Evolutionary conservation across 768 basidiomycete genomes (phyloP).

Genomic region (Dacryopinax spathularia): DNA sequence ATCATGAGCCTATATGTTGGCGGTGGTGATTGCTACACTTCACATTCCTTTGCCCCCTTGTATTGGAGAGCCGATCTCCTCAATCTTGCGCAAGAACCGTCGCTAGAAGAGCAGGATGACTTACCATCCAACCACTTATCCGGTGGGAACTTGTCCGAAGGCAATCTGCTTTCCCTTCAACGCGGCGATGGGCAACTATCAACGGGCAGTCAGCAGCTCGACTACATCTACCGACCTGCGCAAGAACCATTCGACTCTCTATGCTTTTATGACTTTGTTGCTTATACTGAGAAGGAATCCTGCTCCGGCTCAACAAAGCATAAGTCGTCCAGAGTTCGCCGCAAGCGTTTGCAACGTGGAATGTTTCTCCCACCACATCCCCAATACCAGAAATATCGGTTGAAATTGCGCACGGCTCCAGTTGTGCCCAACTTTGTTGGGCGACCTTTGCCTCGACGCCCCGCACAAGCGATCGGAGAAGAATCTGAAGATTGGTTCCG

Average conservation of each 20-base stretch:
- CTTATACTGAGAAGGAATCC: constrained; percentile 12
- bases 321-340: constrained; percentile 5
- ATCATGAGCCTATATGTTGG: constrained; percentile 21
- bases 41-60: constrained; percentile 10
- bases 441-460: constrained; percentile 22
- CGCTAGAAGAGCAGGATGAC: not conserved
- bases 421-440: constrained; percentile 27
- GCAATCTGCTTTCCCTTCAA: too few species aligned
- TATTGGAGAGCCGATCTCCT: constrained; percentile 1
- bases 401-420: constrained; percentile 5
- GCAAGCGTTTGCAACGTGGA: not conserved
- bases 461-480: constrained; percentile 17
- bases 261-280: constrained; percentile 23
- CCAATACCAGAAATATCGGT: constrained; percentile 14
- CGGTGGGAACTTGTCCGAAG: too few species aligned
- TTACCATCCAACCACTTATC: not conserved
- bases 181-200: constrained; percentile 1
- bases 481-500: constrained; percentile 19
- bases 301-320: constrained; percentile 2
- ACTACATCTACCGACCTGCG: constrained; percentile 17
- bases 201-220: constrained; percentile 14
- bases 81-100: too few species aligned
- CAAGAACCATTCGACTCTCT: constrained; percentile 11
- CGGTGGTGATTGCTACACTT: constrained; percentile 15
- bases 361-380: too few species aligned